These are phyloP conservation scores for Fraxinus albicans DNA, from an alignment of 305 asterid genomes.

Conservation along the genomic window DNA sequence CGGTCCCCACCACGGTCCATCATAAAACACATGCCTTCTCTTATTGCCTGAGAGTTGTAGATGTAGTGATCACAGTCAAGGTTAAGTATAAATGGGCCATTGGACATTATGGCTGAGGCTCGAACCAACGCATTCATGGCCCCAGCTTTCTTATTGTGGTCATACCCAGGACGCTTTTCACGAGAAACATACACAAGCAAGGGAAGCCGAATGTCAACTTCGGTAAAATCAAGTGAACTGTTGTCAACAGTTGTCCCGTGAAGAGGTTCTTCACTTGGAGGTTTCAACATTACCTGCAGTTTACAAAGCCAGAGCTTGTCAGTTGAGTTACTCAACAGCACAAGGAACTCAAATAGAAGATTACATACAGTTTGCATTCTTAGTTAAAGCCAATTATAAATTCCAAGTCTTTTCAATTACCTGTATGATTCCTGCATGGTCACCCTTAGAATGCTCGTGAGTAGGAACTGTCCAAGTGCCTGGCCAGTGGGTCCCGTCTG, in stretches of 20 bases:
- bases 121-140: constrained; percentile 94
- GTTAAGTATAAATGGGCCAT: constrained; percentile 83
- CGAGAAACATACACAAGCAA: constrained; percentile 83
- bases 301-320: not conserved
- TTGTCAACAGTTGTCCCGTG: constrained; percentile 44
- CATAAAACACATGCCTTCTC: constrained; percentile 97
- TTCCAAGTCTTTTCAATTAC: constrained; percentile 30
- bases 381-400: constrained; percentile 2
- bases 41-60: constrained; percentile 74
- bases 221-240: constrained; percentile 60
- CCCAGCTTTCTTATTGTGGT: constrained; percentile 93
- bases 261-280: constrained; percentile 84
- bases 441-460: constrained; percentile 84
- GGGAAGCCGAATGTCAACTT: constrained; percentile 84
- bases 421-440: constrained; percentile 97
- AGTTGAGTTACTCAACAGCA: not conserved
- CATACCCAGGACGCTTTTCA: constrained; percentile 84
- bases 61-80: constrained; percentile 95
- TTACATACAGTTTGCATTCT: not conserved
- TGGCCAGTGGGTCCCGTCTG: constrained; percentile 97
- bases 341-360: not conserved
- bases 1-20: constrained; percentile 99
- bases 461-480: constrained; percentile 80
- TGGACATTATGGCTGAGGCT: constrained; percentile 87
- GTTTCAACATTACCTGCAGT: constrained; percentile 91